Evolutionary conservation across 2,329 filamentous ascomycete genomes (phyloP), one percentile per base, ranked within the genome.

Genomic region (Diaporthe vexans): DNA sequence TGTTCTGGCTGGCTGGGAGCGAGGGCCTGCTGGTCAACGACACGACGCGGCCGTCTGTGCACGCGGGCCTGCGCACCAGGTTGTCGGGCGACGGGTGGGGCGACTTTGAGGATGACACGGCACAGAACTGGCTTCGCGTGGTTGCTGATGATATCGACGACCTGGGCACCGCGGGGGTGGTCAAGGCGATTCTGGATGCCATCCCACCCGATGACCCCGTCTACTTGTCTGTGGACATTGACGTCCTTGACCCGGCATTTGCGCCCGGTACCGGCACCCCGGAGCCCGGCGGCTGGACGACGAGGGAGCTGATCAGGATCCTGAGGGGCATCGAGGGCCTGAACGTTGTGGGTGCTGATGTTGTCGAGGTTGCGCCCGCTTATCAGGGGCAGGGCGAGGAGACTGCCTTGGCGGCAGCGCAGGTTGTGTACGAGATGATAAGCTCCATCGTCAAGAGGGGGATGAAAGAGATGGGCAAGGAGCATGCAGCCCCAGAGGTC

Each of bases 241-340:
- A 83, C 77, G 82, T 83, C 61, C 78, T 83, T 29, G 82, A 83
- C 75, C 81, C 81, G 33, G 81, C 81, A 0, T 83, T 83, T 72
- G 82, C 81, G 21, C 80, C 80, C 0, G 80, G 80, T 33, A 97
- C 95, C 0, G 95, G 95, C 1, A 98, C 95, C 0, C 95, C 95
- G 0, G 95, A 97, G 85, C 93, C 95, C 0, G 95, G 95, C 73
- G 95, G 95, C 51, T 98, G 95, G 95, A 97, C 94, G 8, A 97
- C 94, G 26, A 88, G 95, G 69, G 95, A 98, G 86, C 86, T 98
- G 78, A 96, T 97, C 77, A 88, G 93, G 17, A 94, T 98, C 74
- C 83, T 98, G 81, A 87, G 95, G 43, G 95, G 94, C 0, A 89
- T 98, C 56, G 95, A 98, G 85, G 90, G 87, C 0, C 82, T 98